Base-by-base conservation (phyloP, 495 filamentous ascomycete species). In the Aspergillus olivimuriae region DNA sequence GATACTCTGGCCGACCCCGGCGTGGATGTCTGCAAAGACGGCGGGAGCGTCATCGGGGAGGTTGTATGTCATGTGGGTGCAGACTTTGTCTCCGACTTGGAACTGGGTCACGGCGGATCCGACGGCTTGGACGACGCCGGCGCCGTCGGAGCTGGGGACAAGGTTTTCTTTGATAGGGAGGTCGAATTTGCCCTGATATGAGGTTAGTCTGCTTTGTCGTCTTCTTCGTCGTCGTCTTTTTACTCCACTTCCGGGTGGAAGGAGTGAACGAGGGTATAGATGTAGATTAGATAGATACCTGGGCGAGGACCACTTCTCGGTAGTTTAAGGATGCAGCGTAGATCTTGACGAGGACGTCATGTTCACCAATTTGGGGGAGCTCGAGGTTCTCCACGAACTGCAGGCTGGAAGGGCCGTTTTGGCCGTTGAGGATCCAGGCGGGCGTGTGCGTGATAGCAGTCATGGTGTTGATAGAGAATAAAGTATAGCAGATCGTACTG, bases 251-350 rank as follows among this genome's bases (percentile, higher is more conserved):
- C n/a, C n/a, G n/a, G n/a, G n/a, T n/a, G n/a, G n/a, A n/a, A n/a
- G 3, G 23, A 15, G 12, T 18, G 3, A 31, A 6, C 16, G 14
- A 4, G 2, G 37, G 11, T 14, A 16, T 23, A 15, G 18, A 34
- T 23, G 7, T 10, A 4, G 28, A 23, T 3, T 16, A 30, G 18
- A 10, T 31, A 32, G 34, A n/a, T 63, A 73, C 76, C 60, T 63
- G 68, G 9, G 80, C 70, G 39, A 89, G 84, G 45, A 78, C 72
- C 35, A 86, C 59, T 48, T 88, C 83, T 38, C 85, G 74, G 63
- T 80, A 87, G 62, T 89, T 87, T 37, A 89, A 66, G 0, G 84
- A 84, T 4, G 75, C 79, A 14, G 74, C 81, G 49, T 78, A 69
- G 18, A 87, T 63, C 60, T 75, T 75, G 47, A 89, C 73, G 6